Conservation (phyloP, 805 yeast genomes). For the Tetrapisispora pingtungensis region DNA sequence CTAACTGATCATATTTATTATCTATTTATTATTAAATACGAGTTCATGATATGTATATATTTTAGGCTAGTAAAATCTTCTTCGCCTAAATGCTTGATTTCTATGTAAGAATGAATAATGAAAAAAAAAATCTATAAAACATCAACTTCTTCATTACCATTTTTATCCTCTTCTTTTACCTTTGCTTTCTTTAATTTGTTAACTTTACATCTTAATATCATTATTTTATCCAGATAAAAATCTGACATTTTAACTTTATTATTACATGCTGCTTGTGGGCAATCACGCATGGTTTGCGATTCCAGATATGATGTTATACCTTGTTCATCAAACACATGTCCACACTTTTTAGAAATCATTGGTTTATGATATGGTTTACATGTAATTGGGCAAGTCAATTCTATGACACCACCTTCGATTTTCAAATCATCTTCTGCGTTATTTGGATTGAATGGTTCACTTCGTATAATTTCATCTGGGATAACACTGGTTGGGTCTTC, state of each 20-base stretch:
- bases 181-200: slow-evolving; percentile 4
- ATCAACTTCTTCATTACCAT: not conserved
- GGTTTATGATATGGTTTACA: slow-evolving; percentile 44
- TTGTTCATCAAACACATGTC: slow-evolving; percentile 50
- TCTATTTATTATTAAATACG: too few relatives aligned
- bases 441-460: slow-evolving; percentile 14
- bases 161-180: slow-evolving; percentile 3
- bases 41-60: too few relatives aligned
- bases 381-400: slow-evolving; percentile 60
- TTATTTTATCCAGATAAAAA: slow-evolving; percentile 40
- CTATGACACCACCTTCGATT: slow-evolving; percentile 62
- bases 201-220: slow-evolving; percentile 44
- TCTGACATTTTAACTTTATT: slow-evolving; percentile 29
- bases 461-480: slow-evolving; percentile 41
- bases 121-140: not conserved
- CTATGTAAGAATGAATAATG: not conserved
- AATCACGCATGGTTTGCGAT: slow-evolving; percentile 23
- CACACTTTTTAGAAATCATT: slow-evolving; percentile 43
- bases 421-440: slow-evolving; percentile 45
- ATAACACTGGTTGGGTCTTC: slow-evolving; percentile 35
- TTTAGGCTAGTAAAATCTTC: too few relatives aligned
- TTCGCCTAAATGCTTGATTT: too few relatives aligned
- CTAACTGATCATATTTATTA: too few relatives aligned
- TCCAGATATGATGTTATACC: slow-evolving; percentile 33
- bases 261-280: slow-evolving; percentile 56